These are phyloP conservation scores for Trametes cubensis DNA, from an alignment of 768 basidiomycete genomes.

Conservation along the genomic window DNA sequence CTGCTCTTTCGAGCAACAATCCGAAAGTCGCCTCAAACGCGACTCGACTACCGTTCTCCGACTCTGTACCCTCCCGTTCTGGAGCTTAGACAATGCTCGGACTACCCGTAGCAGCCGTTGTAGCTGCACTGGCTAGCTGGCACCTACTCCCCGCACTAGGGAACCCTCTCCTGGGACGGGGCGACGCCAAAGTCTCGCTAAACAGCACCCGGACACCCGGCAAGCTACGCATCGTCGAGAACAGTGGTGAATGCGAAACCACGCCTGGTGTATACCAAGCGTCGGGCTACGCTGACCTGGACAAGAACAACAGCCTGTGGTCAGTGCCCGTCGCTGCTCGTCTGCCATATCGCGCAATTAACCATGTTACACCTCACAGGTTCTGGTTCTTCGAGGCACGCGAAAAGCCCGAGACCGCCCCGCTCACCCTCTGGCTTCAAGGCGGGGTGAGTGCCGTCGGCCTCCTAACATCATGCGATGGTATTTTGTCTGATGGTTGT, in stretches of 20 bases:
- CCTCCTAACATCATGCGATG: not conserved
- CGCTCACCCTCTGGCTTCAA: conserved; percentile 70
- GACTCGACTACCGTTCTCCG: not conserved
- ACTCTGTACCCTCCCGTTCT: not conserved
- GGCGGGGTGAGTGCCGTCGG: conserved; percentile 41
- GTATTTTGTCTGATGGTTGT: not conserved
- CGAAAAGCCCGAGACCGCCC: conserved; percentile 58
- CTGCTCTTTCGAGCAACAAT: not conserved
- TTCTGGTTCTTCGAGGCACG: conserved; percentile 73
- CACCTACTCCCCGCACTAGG: not conserved
- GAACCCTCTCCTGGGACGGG: not conserved
- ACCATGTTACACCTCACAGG: conserved; percentile 36
- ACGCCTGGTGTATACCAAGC: conserved; percentile 61
- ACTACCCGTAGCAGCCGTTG: not conserved
- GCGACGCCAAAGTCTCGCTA: not conserved
- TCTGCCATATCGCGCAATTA: not conserved
- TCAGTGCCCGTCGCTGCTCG: conserved; percentile 26
- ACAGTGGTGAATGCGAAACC: conserved; percentile 66
- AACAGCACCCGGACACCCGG: not conserved
- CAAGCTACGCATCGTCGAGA: conserved; percentile 54
- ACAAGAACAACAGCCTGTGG: conserved; percentile 58
- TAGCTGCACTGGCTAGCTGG: not conserved
- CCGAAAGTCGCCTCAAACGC: too few relatives aligned
- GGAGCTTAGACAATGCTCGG: not conserved
- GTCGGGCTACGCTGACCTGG: conserved; percentile 64